phyloP scores from a whole-genome alignment of 768 basidiomycete genomes.

The Pleurotus pulmonarius region DNA sequence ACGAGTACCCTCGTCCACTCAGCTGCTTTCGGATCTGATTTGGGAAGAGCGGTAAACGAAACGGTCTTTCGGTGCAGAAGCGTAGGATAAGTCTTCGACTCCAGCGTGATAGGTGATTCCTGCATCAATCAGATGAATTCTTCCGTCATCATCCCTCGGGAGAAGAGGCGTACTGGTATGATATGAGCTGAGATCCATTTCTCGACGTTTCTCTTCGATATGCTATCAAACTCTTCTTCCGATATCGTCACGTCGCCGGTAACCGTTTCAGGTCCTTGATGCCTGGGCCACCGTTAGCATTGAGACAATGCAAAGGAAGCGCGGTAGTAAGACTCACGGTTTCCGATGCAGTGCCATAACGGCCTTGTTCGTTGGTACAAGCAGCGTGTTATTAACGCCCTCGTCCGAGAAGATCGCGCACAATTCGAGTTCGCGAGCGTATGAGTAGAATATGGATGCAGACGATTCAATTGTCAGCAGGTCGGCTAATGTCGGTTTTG shows the following conservation, averaged over 20 bases:
- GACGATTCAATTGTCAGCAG: conserved; percentile 73
- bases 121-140: conserved; percentile 14
- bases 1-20: conserved; percentile 56
- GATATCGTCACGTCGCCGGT: conserved; percentile 49
- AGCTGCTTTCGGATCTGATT: conserved; percentile 25
- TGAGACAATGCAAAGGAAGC: background rate
- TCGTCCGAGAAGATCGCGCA: conserved; percentile 45
- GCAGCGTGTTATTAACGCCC: conserved; percentile 45
- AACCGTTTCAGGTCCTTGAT: conserved; percentile 44
- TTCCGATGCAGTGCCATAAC: conserved; percentile 78
- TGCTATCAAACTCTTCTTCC: conserved; percentile 61
- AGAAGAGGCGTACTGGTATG: conserved; percentile 8
- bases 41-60: conserved; percentile 40
- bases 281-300: conserved; percentile 33
- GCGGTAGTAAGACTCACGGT: conserved; percentile 56
- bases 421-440: conserved; percentile 69
- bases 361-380: conserved; percentile 87
- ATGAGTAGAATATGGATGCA: conserved; percentile 81
- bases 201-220: conserved; percentile 64
- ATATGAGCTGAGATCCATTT: conserved; percentile 70
- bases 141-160: background rate
- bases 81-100: conserved; percentile 47
- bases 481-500: conserved; percentile 63
- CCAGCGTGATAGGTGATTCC: conserved; percentile 46
- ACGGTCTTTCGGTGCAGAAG: conserved; percentile 57